Evolutionary conservation across 2,329 filamentous ascomycete species (phyloP).

Genomic region (Alternaria ventricosa): DNA sequence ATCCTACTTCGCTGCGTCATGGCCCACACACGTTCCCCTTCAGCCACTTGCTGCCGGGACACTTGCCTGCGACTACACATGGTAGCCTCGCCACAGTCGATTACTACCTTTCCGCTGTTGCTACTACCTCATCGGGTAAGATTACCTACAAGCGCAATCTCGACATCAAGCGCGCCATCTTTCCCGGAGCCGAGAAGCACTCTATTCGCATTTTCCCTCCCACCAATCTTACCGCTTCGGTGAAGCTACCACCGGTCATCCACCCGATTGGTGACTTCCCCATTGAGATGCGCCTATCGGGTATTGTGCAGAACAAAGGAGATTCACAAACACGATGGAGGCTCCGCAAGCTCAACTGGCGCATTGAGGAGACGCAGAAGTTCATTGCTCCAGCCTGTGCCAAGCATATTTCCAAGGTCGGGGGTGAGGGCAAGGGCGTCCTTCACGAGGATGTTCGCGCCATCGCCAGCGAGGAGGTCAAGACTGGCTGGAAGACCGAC

Average conservation of each 20-base stretch:
- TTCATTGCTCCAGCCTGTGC: slow-evolving; percentile 79
- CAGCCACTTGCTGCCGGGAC: slow-evolving; percentile 82
- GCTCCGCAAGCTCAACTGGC: slow-evolving; percentile 90
- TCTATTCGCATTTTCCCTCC: slow-evolving; percentile 95
- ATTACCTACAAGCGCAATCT: slow-evolving; percentile 72
- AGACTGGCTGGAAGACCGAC: slow-evolving; percentile 88
- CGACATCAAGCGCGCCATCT: slow-evolving; percentile 78
- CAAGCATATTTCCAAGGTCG: slow-evolving; percentile 73
- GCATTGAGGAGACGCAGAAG: slow-evolving; percentile 85
- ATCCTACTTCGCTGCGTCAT: slow-evolving; percentile 43
- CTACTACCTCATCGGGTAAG: slow-evolving; percentile 64
- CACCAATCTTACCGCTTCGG: slow-evolving; percentile 87
- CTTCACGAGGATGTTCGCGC: slow-evolving; percentile 76
- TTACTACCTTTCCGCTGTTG: slow-evolving; percentile 69
- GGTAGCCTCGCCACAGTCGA: slow-evolving; percentile 74
- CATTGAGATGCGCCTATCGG: slow-evolving; percentile 80
- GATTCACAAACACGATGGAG: slow-evolving; percentile 81
- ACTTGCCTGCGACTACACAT: slow-evolving; percentile 84
- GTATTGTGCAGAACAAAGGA: slow-evolving; percentile 75
- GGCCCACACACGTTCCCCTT: slow-evolving; percentile 84
- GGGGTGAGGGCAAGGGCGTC: slow-evolving; percentile 71
- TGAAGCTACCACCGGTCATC: slow-evolving; percentile 81
- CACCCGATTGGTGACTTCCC: slow-evolving; percentile 85
- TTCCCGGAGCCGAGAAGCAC: slow-evolving; percentile 81
- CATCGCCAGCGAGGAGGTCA: slow-evolving; percentile 81